phyloP scores from a whole-genome alignment of 352 stramenopile genomes.

The Paralagenidium karlingii region DNA sequence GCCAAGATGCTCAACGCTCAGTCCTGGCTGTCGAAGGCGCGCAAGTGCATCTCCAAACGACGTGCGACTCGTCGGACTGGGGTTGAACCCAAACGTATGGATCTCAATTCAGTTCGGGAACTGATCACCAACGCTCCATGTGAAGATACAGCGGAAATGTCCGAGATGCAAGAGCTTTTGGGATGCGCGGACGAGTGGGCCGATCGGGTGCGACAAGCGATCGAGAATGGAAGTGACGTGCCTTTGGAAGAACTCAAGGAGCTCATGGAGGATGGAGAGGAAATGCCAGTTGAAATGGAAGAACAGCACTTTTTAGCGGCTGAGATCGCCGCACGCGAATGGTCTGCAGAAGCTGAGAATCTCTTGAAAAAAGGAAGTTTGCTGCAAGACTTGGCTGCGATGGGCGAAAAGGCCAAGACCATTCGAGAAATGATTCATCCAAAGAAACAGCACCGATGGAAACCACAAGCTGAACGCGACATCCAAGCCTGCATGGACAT shows the following conservation, averaged over 20 bases:
- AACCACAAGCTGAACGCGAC: constrained; percentile 68
- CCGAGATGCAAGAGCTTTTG: constrained; percentile 84
- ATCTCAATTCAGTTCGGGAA: constrained; percentile 62
- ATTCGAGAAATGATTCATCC: constrained; percentile 61
- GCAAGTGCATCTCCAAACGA: constrained; percentile 78
- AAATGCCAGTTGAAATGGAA: constrained; percentile 85
- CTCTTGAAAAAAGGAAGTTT: constrained; percentile 46
- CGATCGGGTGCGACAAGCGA: constrained; percentile 60
- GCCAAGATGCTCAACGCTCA: constrained; percentile 77
- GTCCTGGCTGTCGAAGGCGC: constrained; percentile 73
- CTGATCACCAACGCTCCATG: constrained; percentile 78
- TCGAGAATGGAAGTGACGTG: constrained; percentile 58
- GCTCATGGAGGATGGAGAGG: constrained; percentile 58
- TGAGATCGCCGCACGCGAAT: constrained; percentile 67
- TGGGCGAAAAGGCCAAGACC: constrained; percentile 41
- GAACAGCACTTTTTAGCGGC: constrained; percentile 66
- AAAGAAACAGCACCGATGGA: constrained; percentile 73
- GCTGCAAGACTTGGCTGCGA: constrained; percentile 47
- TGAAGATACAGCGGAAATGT: constrained; percentile 76
- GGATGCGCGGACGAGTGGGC: constrained; percentile 79
- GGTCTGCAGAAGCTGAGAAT: constrained; percentile 33
- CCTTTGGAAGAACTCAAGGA: constrained; percentile 60
- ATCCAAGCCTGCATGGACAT: constrained; percentile 58
- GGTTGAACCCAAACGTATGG: constrained; percentile 66
- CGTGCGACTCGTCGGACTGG: constrained; percentile 38